Conservation (phyloP, 2,329 filamentous ascomycete species). For the Trichothecium roseum region DNA sequence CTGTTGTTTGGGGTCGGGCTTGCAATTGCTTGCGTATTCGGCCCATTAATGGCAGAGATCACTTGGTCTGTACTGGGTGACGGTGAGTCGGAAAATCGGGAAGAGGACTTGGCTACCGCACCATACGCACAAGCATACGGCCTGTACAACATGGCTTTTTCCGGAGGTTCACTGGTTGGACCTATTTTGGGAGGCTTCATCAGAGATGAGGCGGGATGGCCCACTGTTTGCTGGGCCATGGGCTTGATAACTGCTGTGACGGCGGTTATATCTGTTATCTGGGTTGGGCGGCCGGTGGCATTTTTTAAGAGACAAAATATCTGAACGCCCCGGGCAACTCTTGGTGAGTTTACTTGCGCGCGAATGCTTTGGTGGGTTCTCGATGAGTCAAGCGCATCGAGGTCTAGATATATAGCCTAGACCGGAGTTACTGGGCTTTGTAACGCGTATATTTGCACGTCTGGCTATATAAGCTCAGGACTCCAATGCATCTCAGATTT, state of each 20-base stretch:
- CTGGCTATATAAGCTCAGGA: too few species aligned
- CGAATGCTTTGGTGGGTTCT: too few species aligned
- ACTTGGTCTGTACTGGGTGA: conserved; percentile 16
- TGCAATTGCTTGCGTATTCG: conserved; percentile 18
- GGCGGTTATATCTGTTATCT: conserved; percentile 14
- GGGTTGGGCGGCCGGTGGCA: conserved; percentile 16
- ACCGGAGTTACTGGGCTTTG: too few species aligned
- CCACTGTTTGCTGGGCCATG: conserved; percentile 20
- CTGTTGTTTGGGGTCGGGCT: conserved; percentile 19
- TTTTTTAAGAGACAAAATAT: too few species aligned
- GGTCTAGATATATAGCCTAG: too few species aligned
- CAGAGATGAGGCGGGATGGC: conserved; percentile 19
- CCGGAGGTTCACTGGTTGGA: conserved; percentile 19
- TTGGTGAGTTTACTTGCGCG: too few species aligned
- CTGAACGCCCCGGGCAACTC: too few species aligned
- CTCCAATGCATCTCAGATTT: too few species aligned
- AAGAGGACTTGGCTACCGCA: conserved; percentile 10
- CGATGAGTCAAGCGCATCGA: too few species aligned
- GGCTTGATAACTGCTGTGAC: conserved; percentile 17
- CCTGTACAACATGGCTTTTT: conserved; percentile 24
- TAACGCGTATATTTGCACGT: too few species aligned
- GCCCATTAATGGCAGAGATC: conserved; percentile 24
- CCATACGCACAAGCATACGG: conserved; percentile 24
- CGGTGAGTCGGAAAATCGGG: conserved; percentile 7
- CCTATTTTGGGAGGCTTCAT: conserved; percentile 24